Evolutionary conservation across 768 basidiomycete species (phyloP).

Genomic region (Macrolepiota fuliginosa): DNA sequence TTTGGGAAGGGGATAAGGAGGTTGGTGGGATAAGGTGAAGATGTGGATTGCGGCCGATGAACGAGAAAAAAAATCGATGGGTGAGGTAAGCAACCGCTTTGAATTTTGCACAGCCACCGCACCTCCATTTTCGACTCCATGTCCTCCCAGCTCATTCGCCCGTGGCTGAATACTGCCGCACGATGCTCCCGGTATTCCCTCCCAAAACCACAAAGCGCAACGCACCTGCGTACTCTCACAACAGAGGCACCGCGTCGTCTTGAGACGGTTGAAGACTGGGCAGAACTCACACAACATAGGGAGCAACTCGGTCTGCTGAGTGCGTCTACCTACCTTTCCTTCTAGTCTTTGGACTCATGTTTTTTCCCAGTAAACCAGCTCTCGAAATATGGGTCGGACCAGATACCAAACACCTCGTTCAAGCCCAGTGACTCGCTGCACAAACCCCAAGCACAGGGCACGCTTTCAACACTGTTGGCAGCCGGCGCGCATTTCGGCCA

Average conservation of each 20-base stretch:
- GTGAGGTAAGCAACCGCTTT: slow-evolving; percentile 55
- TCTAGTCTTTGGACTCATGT: slow-evolving; percentile 16
- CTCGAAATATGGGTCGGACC: slow-evolving; percentile 74
- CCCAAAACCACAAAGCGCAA: slow-evolving; percentile 13
- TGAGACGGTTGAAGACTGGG: slow-evolving; percentile 62
- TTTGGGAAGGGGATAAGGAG: slow-evolving; percentile 28
- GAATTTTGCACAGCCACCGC: slow-evolving; percentile 44
- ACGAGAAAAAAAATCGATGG: slow-evolving; percentile 46
- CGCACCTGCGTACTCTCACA: slow-evolving; percentile 23
- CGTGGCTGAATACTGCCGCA: slow-evolving; percentile 34
- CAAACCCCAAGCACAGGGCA: slow-evolving; percentile 65
- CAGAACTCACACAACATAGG: slow-evolving; percentile 55
- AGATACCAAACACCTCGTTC: slow-evolving; percentile 63
- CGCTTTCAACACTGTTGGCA: slow-evolving; percentile 88
- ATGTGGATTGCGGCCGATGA: slow-evolving; percentile 29
- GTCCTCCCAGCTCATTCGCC: slow-evolving; percentile 34
- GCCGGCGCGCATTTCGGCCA: slow-evolving; percentile 95
- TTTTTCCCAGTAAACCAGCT: slow-evolving; percentile 54
- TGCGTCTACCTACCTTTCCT: slow-evolving; percentile 27
- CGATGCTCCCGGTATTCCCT: slow-evolving; percentile 24
- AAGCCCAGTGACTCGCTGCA: slow-evolving; percentile 71
- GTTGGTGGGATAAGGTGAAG: slow-evolving; percentile 36
- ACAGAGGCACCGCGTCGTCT: slow-evolving; percentile 26
- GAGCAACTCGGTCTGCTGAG: slow-evolving; percentile 55
- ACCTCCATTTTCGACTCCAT: slow-evolving; percentile 27